Conservation (phyloP, 352 stramenopile genomes). For the Phytophthora pseudosyringae region DNA sequence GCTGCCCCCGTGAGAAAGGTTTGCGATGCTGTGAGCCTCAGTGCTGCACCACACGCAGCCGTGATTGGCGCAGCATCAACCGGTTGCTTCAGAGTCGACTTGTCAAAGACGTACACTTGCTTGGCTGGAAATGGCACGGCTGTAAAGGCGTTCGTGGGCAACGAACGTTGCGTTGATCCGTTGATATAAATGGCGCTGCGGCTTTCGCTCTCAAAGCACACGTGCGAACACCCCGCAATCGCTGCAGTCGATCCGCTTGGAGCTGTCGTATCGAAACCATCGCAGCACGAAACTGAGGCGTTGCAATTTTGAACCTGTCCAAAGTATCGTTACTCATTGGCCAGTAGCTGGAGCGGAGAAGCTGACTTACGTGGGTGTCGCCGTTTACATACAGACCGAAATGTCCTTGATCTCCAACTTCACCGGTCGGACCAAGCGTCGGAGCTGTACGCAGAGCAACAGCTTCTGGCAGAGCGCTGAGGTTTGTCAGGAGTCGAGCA, state of each 20-base stretch:
- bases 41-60: slow-evolving; percentile 58
- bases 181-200: slow-evolving; percentile 47
- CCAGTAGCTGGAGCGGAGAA: neutral
- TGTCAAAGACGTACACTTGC: slow-evolving; percentile 37
- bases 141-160: slow-evolving; percentile 50
- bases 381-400: slow-evolving; percentile 92
- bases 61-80: slow-evolving; percentile 45
- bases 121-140: slow-evolving; percentile 56
- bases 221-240: slow-evolving; percentile 37
- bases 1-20: slow-evolving; percentile 82
- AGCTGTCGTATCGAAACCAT: slow-evolving; percentile 44
- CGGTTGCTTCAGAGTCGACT: slow-evolving; percentile 9
- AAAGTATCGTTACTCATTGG: neutral
- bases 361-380: slow-evolving; percentile 63
- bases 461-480: slow-evolving; percentile 49
- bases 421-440: slow-evolving; percentile 82
- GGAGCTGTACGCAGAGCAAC: slow-evolving; percentile 38
- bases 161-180: slow-evolving; percentile 35
- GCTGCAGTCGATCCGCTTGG: slow-evolving; percentile 19
- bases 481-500: slow-evolving; percentile 75
- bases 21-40: slow-evolving; percentile 83
- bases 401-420: slow-evolving; percentile 90
- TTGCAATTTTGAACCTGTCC: slow-evolving; percentile 92
- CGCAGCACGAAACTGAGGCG: slow-evolving; percentile 85
- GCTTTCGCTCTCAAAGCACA: slow-evolving; percentile 58